phyloP scores from a whole-genome alignment of 2,329 filamentous ascomycete species.

The Capronia americana region DNA sequence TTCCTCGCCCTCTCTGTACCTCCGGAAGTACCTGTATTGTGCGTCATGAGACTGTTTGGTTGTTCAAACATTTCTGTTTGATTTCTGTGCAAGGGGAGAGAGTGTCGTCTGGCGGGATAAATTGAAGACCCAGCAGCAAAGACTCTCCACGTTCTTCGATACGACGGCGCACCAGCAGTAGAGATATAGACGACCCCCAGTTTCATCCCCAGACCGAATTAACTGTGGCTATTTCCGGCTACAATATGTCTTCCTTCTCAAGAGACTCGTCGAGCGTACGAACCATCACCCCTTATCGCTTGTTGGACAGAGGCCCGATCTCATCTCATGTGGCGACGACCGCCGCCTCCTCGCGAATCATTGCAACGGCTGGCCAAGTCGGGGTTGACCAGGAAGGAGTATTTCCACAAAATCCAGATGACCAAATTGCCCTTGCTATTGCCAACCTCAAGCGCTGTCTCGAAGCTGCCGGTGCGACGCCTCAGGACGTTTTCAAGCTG shows the following conservation, averaged over 20 bases:
- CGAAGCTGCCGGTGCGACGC: constrained; percentile 45
- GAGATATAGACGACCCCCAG: too few species aligned
- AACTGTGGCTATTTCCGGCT: too few species aligned
- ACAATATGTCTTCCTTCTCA: neutral
- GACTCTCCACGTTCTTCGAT: too few species aligned
- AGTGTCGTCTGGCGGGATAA: too few species aligned
- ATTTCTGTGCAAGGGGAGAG: too few species aligned
- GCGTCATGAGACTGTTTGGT: too few species aligned
- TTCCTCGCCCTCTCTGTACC: too few species aligned
- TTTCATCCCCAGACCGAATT: too few species aligned
- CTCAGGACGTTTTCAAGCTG: constrained; percentile 51
- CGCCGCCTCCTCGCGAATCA: neutral
- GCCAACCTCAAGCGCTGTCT: constrained; percentile 48
- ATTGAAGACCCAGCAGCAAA: too few species aligned
- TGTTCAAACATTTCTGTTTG: too few species aligned
- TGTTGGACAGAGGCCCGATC: constrained; percentile 1
- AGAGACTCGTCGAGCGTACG: neutral
- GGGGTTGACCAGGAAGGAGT: constrained; percentile 43
- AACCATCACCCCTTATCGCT: neutral
- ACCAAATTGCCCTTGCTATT: constrained; percentile 50
- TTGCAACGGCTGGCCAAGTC: constrained; percentile 43
- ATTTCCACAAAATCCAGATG: constrained; percentile 48
- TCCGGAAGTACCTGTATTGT: too few species aligned
- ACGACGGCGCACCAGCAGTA: too few species aligned
- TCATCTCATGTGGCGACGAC: constrained; percentile 14